Conservation (phyloP, 345 rosid species). For the Lumnitzera racemosa region DNA sequence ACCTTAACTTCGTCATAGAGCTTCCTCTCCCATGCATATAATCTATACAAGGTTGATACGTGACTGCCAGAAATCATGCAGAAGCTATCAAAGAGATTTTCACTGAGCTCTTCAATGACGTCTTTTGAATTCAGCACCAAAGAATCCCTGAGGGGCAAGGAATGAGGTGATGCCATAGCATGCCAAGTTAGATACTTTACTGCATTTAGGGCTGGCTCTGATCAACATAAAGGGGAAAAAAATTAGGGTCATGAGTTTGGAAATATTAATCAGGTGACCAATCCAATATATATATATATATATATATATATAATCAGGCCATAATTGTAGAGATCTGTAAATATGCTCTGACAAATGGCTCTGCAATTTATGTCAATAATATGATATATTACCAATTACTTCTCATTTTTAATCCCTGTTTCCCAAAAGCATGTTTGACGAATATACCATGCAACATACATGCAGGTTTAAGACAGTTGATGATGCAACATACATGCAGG, state of each 20-base stretch:
- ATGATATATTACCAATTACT: no score
- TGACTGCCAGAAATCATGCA: slow-evolving; percentile 94
- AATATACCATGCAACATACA: no score
- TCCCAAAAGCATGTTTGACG: no score
- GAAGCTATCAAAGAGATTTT: slow-evolving; percentile 53
- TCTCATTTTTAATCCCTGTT: no score
- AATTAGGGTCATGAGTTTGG: not conserved
- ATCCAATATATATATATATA: no score
- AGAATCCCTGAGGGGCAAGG: slow-evolving; percentile 71
- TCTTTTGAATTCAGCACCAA: slow-evolving; percentile 48
- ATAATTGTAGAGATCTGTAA: no score
- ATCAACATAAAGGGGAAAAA: slow-evolving; percentile 13
- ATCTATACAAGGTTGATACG: slow-evolving; percentile 86
- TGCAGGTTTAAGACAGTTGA: no score
- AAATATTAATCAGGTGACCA: not conserved
- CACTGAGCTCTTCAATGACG: slow-evolving; percentile 51
- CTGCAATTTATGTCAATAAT: no score
- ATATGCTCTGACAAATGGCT: no score
- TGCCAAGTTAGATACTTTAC: slow-evolving; percentile 85
- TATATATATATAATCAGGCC: no score
- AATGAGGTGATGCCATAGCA: slow-evolving; percentile 76
- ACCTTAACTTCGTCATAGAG: slow-evolving; percentile 99
- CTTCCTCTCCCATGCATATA: slow-evolving; percentile 97
- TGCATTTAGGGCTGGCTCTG: slow-evolving; percentile 64
- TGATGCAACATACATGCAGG: no score